These are phyloP conservation scores for Pichia sp. DNA, from an alignment of 1,139 yeast species.

Conservation along the genomic window DNA sequence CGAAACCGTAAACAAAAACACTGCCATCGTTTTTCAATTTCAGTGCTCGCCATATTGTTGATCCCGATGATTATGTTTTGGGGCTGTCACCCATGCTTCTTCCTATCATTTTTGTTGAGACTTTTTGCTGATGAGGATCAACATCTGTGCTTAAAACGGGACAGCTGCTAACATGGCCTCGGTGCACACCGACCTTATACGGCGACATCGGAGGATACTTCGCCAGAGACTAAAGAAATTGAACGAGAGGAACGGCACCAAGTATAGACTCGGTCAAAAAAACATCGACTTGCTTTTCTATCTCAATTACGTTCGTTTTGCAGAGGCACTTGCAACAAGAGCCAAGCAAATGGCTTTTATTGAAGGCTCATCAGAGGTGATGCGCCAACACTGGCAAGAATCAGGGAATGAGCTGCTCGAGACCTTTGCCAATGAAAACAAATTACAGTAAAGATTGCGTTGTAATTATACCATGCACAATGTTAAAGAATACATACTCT, in stretches of 20 bases:
- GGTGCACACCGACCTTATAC: conserved; percentile 14
- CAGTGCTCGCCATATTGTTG: background rate
- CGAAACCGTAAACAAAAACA: background rate
- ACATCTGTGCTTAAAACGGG: too few relatives aligned
- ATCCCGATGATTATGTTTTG: too few relatives aligned
- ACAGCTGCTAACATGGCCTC: conserved; percentile 15
- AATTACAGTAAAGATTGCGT: background rate
- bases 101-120: background rate
- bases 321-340: conserved; percentile 37
- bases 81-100: too few relatives aligned
- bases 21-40: background rate
- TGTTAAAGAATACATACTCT: background rate
- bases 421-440: conserved; percentile 26
- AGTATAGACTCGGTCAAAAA: conserved; percentile 19
- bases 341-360: conserved; percentile 33
- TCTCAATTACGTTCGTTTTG: conserved; percentile 45
- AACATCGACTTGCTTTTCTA: conserved; percentile 38
- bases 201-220: conserved; percentile 16
- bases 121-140: background rate
- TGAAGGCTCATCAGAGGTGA: conserved; percentile 37
- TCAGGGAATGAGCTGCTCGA: conserved; percentile 30
- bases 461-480: background rate
- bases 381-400: conserved; percentile 34
- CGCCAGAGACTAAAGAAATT: conserved; percentile 11
- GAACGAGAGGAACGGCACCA: conserved; percentile 8